Conservation (phyloP, 2,329 filamentous ascomycete genomes). For the Aspergillus fumigatiaffinis region DNA sequence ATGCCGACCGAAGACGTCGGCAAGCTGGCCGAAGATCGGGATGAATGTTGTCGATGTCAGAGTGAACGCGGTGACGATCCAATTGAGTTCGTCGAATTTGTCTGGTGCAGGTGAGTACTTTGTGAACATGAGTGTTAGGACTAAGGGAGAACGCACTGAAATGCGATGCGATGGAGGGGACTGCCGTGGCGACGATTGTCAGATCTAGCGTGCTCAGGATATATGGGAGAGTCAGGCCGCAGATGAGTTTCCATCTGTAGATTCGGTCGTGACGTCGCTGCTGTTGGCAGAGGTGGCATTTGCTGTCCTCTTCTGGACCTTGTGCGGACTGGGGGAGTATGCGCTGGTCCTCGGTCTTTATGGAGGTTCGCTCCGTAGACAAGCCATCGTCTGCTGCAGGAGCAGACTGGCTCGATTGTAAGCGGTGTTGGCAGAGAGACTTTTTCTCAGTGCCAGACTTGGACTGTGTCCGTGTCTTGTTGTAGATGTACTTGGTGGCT, state of each 20-base stretch:
- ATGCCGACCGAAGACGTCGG: slow-evolving; percentile 63
- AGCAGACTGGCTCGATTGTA: not conserved
- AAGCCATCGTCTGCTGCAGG: not conserved
- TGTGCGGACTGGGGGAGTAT: not conserved
- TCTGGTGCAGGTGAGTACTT: slow-evolving; percentile 27
- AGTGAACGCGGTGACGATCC: slow-evolving; percentile 67
- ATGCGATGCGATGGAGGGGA: slow-evolving; percentile 61
- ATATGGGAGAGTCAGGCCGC: slow-evolving; percentile 58
- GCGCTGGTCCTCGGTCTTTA: not conserved
- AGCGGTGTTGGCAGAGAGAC: slow-evolving; percentile 6
- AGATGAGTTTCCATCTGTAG: slow-evolving; percentile 58
- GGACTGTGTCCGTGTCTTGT: not conserved
- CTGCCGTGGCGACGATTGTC: slow-evolving; percentile 60
- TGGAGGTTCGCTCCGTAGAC: not conserved
- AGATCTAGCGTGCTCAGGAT: slow-evolving; percentile 60
- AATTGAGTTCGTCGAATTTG: slow-evolving; percentile 58
- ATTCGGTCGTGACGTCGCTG: slow-evolving; percentile 34
- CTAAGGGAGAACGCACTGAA: slow-evolving; percentile 45
- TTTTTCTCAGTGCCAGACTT: not conserved
- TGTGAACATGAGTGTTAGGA: not conserved
- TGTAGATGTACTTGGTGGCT: not conserved
- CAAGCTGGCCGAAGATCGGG: slow-evolving; percentile 61
- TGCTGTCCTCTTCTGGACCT: not conserved
- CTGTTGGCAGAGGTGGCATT: slow-evolving; percentile 22
- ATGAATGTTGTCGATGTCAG: slow-evolving; percentile 65